Evolutionary conservation across 257 asterid species (phyloP).

Genomic region (Lantana camara): DNA sequence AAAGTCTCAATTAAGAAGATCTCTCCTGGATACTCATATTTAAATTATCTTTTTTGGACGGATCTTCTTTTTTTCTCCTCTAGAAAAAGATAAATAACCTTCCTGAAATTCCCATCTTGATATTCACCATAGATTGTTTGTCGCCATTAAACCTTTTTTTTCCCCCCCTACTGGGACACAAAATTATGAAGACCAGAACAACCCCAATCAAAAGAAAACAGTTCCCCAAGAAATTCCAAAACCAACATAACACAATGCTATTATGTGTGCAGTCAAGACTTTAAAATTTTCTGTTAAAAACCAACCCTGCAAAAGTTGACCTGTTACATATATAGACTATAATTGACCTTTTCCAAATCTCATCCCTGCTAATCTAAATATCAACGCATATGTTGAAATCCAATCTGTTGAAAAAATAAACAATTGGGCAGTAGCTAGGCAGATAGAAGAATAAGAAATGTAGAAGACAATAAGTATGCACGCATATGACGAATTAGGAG

Average conservation of each 20-base stretch:
- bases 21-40: too few relatives aligned
- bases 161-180: background rate
- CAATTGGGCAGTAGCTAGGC: background rate
- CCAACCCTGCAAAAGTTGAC: background rate
- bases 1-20: background rate
- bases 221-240: background rate
- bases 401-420: background rate
- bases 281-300: background rate
- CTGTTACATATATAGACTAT: background rate
- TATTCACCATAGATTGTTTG: background rate
- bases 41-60: too few relatives aligned
- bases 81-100: conserved; percentile 9
- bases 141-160: background rate
- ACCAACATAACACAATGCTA: background rate
- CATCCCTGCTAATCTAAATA: background rate
- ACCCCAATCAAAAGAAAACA: background rate
- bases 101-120: background rate
- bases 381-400: background rate
- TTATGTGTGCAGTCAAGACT: background rate
- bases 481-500: background rate
- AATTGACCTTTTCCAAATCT: background rate
- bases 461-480: too few relatives aligned
- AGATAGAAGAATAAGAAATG: background rate
- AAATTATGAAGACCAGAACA: conserved; percentile 1
- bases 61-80: background rate